These are phyloP conservation scores for Coprinopsis strossmayeri DNA, from an alignment of 768 basidiomycete species.

Conservation along the genomic window DNA sequence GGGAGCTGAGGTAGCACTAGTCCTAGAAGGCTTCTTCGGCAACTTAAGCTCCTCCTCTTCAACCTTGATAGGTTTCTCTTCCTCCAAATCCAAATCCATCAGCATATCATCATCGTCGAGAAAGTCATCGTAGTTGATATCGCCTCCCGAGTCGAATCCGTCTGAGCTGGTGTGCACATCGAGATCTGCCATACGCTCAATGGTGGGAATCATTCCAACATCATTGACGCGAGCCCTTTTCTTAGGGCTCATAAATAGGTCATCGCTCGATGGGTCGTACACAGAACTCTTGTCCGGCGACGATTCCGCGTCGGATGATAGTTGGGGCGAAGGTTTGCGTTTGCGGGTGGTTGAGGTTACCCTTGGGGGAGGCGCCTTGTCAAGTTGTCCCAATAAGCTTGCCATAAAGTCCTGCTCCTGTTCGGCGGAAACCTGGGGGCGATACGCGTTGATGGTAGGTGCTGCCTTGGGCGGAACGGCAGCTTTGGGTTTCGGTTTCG, in stretches of 20 bases:
- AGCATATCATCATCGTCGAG: constrained; percentile 34
- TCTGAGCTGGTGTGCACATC: constrained; percentile 50
- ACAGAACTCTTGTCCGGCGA: constrained; percentile 25
- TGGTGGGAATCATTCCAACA: constrained; percentile 44
- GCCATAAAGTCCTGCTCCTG: constrained; percentile 91
- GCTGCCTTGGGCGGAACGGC: constrained; percentile 36
- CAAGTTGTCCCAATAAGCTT: constrained; percentile 68
- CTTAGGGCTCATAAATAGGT: constrained; percentile 57
- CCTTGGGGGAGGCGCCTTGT: constrained; percentile 35
- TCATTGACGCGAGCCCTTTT: constrained; percentile 50
- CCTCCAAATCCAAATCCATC: constrained; percentile 22
- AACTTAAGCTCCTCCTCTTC: constrained; percentile 20
- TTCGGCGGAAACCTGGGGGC: constrained; percentile 65
- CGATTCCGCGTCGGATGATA: constrained; percentile 26
- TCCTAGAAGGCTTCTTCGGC: constrained; percentile 10
- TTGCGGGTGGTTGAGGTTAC: constrained; percentile 42
- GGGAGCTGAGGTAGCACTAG: constrained; percentile 1
- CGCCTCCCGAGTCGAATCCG: constrained; percentile 57
- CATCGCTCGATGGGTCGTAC: constrained; percentile 64
- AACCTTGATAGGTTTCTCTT: constrained; percentile 7
- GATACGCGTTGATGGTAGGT: constrained; percentile 74
- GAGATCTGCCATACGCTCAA: constrained; percentile 50
- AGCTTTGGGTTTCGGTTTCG: constrained; percentile 32
- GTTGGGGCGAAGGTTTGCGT: constrained; percentile 55
- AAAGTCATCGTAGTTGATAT: constrained; percentile 48